phyloP scores from a whole-genome alignment of 2,329 filamentous ascomycete genomes.

The Xylariales sp. region DNA sequence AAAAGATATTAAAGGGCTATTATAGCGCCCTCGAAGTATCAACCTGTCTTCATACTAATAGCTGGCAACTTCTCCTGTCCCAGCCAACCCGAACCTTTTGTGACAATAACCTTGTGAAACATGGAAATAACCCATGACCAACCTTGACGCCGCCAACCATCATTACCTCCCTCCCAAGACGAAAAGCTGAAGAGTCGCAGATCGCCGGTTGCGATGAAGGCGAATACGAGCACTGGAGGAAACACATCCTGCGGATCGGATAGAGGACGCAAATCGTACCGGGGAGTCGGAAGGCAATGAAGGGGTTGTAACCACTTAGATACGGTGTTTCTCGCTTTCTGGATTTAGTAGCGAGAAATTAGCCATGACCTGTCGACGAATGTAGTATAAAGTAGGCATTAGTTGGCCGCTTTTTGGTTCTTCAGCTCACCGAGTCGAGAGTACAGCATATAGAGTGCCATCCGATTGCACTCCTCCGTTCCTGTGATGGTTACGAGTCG shows the following conservation, averaged over 20 bases:
- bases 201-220: conserved; percentile 37
- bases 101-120: conserved; percentile 36
- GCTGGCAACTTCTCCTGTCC: conserved; percentile 35
- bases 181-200: conserved; percentile 35
- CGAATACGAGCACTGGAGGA: conserved; percentile 37
- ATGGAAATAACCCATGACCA: conserved; percentile 40
- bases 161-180: conserved; percentile 41
- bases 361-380: conserved; percentile 39
- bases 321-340: conserved; percentile 51
- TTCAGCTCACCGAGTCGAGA: conserved; percentile 83
- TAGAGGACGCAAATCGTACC: conserved; percentile 32
- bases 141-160: conserved; percentile 47
- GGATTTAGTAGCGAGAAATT: conserved; percentile 43
- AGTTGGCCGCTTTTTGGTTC: conserved; percentile 37
- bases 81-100: conserved; percentile 40
- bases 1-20: conserved; percentile 41
- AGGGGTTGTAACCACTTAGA: conserved; percentile 42
- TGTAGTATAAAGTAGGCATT: conserved; percentile 25
- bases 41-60: conserved; percentile 39
- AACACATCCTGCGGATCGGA: conserved; percentile 27
- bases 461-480: conserved; percentile 98
- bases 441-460: conserved; percentile 99
- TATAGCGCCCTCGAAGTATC: conserved; percentile 34
- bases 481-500: conserved; percentile 96
- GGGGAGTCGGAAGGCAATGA: conserved; percentile 36